A percentile compares a stretch with the other conserved stretches of the same genome.
Evolutionary conservation across 1,284 basidiomycete genomes (phyloP).

Genomic region (Rhodotorula sp.): DNA sequence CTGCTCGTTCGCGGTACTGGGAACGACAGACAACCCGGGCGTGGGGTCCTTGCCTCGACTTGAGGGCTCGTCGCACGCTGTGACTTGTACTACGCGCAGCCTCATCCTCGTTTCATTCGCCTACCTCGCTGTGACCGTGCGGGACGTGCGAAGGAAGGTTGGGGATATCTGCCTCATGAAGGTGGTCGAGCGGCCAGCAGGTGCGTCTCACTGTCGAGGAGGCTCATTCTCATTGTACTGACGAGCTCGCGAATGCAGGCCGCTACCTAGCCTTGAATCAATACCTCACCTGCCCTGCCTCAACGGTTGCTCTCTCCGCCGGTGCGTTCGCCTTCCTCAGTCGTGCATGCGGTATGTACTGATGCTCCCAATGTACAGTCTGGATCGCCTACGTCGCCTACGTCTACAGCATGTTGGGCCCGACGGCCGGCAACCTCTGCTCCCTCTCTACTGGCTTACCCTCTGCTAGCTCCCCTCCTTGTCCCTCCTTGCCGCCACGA

Average conservation of each 20-base stretch:
- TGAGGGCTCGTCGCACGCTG: too few species aligned
- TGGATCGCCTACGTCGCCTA: slow-evolving; percentile 22
- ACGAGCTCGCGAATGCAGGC: neutral
- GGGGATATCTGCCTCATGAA: slow-evolving; percentile 5
- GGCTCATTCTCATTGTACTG: neutral
- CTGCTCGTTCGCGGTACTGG: neutral
- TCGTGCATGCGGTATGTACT: too few species aligned
- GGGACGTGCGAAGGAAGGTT: slow-evolving; percentile 1
- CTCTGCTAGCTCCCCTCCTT: slow-evolving; percentile 22
- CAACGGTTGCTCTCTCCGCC: slow-evolving; percentile 8
- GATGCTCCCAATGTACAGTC: neutral
- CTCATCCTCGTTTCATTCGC: slow-evolving; percentile 2
- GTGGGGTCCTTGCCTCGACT: neutral
- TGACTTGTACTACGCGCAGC: too few species aligned
- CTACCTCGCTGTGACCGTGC: slow-evolving; percentile 10
- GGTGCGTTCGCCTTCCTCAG: too few species aligned
- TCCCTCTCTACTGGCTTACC: slow-evolving; percentile 10
- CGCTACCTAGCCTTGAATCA: slow-evolving; percentile 21
- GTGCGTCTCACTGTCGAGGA: neutral
- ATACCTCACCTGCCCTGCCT: slow-evolving; percentile 15
- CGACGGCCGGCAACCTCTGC: neutral
- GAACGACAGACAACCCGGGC: slow-evolving; percentile 1
- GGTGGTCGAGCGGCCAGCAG: slow-evolving; percentile 15
- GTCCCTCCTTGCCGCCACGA: slow-evolving; percentile 17
- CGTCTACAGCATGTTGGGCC: slow-evolving; percentile 19